phyloP scores from a whole-genome alignment of 305 asterid species.

The Euphrasia arctica region DNA sequence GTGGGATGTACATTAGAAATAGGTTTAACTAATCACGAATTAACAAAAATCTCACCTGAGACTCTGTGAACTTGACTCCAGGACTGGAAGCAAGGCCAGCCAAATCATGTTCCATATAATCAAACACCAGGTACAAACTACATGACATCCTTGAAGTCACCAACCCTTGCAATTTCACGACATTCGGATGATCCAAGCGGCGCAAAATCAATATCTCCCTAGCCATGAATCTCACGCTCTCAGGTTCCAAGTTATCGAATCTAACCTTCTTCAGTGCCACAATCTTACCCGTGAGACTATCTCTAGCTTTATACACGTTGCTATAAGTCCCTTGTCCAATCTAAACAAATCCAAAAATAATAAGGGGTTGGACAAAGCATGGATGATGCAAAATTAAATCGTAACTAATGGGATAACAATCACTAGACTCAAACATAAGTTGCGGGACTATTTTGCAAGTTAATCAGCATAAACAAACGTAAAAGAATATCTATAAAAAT shows the following conservation, averaged over 20 bases:
- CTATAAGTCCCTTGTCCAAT: slow-evolving; percentile 98
- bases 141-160: slow-evolving; percentile 94
- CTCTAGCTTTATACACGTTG: slow-evolving; percentile 95
- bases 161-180: slow-evolving; percentile 80
- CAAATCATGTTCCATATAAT: slow-evolving; percentile 92
- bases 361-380: background rate
- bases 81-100: slow-evolving; percentile 98
- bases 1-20: too few relatives aligned
- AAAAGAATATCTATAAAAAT: background rate
- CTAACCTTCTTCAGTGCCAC: slow-evolving; percentile 96
- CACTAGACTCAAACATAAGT: too few relatives aligned
- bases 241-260: slow-evolving; percentile 91
- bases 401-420: background rate
- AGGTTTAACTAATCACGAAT: background rate
- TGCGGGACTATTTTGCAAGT: background rate
- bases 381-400: too few relatives aligned
- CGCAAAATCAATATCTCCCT: slow-evolving; percentile 89
- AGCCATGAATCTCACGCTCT: slow-evolving; percentile 96
- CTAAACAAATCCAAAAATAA: slow-evolving; percentile 39
- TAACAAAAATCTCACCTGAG: slow-evolving; percentile 56
- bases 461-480: background rate
- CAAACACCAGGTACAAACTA: slow-evolving; percentile 88
- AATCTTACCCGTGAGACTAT: slow-evolving; percentile 68
- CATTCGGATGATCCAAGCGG: slow-evolving; percentile 88
- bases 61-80: slow-evolving; percentile 79